Evolutionary conservation across 495 filamentous ascomycete species (phyloP), one percentile per base, ranked within the genome.

Genomic region (Daldinia vernicosa): DNA sequence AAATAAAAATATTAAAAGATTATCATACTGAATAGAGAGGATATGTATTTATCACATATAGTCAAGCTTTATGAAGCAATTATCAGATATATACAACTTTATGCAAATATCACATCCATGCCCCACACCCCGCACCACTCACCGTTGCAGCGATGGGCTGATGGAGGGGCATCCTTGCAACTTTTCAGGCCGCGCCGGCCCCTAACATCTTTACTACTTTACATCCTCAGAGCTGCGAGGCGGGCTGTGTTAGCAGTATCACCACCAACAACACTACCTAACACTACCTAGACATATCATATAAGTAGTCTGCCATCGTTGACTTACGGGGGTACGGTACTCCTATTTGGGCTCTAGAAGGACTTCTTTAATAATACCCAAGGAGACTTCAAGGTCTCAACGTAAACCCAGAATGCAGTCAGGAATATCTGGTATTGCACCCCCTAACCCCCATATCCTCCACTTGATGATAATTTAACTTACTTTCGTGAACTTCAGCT

Each of bases 381-480:
- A 11, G 2, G 40, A 32, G 14, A 15, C 53, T 3, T 11, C 51
- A 28, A 60, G 28, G 4, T 12, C 43, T 19, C 12, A 51, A 26
- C 37, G 9, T 22, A 17, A 32, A 19, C 26, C 11, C 56, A 85
- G 66, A 33, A 96, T 96, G 93, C 93, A 96, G 85, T 96, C 93
- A 15, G 93, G 93, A 80, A 96, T 96, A 74, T 88, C 91, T 80
- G 91, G 92, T 93, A 83, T 56, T 66, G 76, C 54, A 55, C 6
- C 22, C 32, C 24, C 24, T 62, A 26, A 9, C 6, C 60, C n/a
- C 65, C 22, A n/a, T 17, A 35, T 28, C 57, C 51, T 32, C 9
- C n/a, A 17, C 63, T 14, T 51, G 11, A 66, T 40, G 67, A 62
- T 37, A 40, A 26, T 39, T 52, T 35, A 55, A 26, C 67, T 67